A percentile compares a stretch with the other conserved stretches of the same genome.
phyloP scores from a whole-genome alignment of 1,284 basidiomycete genomes.

The Fomitopsis schrenkii region DNA sequence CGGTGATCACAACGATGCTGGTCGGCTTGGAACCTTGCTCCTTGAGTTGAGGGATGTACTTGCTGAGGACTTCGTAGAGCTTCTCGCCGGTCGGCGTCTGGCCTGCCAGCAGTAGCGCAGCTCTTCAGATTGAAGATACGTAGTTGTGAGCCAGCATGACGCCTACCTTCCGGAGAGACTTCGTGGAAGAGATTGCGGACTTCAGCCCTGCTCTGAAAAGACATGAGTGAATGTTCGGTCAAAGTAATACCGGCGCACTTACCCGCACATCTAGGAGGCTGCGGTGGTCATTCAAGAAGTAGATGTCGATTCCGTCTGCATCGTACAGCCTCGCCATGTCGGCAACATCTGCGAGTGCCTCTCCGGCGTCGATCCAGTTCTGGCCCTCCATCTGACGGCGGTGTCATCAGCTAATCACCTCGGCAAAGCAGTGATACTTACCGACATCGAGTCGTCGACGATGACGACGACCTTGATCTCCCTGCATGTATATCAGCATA shows the following conservation, averaged over 20 bases:
- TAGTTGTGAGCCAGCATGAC: background rate
- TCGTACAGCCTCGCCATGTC: constrained; percentile 36
- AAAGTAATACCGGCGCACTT: background rate
- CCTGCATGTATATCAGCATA: background rate
- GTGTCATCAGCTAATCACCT: background rate
- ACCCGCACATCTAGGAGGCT: background rate
- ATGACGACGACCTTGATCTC: constrained; percentile 1
- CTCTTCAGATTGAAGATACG: too few relatives aligned
- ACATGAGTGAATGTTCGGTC: background rate
- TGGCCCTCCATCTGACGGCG: constrained; percentile 34
- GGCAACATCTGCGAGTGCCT: constrained; percentile 39
- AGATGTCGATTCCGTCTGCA: constrained; percentile 39
- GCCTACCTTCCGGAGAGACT: background rate
- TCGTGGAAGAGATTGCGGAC: background rate
- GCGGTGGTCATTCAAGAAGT: constrained; percentile 37
- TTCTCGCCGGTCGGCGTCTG: constrained; percentile 40
- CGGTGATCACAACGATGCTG: constrained; percentile 42
- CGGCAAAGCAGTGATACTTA: background rate
- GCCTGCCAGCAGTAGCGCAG: background rate
- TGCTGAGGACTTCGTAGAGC: constrained; percentile 34
- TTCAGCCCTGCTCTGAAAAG: background rate
- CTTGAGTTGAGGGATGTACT: constrained; percentile 34
- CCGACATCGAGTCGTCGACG: constrained; percentile 2
- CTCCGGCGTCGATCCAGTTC: constrained; percentile 35
- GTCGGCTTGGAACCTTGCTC: constrained; percentile 39